These are phyloP conservation scores for Pythium biforme DNA, from an alignment of 352 stramenopile genomes.

Conservation along the genomic window DNA sequence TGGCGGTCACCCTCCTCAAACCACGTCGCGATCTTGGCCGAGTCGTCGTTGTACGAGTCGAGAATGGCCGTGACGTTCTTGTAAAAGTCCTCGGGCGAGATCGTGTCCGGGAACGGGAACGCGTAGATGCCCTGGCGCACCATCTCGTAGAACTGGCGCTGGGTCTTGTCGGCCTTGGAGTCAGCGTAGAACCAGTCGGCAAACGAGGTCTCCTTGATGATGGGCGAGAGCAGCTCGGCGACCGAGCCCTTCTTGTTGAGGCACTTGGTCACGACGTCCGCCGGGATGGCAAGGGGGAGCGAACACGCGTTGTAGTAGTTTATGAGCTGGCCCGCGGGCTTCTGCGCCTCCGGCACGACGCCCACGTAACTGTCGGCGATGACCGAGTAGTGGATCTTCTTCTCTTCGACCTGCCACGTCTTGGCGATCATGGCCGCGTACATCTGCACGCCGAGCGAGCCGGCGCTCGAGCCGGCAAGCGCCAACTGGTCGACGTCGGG, in stretches of 20 bases:
- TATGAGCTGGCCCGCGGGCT: constrained; percentile 46
- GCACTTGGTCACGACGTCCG: constrained; percentile 43
- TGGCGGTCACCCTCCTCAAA: constrained; percentile 50
- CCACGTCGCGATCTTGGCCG: constrained; percentile 42
- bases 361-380: constrained; percentile 66
- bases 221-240: constrained; percentile 46
- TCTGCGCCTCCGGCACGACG: constrained; percentile 42
- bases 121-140: constrained; percentile 45
- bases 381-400: constrained; percentile 56
- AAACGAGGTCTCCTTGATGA: constrained; percentile 45
- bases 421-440: constrained; percentile 46
- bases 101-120: constrained; percentile 55
- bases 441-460: constrained; percentile 48
- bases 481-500: constrained; percentile 57
- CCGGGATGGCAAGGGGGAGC: constrained; percentile 42
- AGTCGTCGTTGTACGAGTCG: constrained; percentile 40
- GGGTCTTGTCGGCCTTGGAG: constrained; percentile 56
- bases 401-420: constrained; percentile 53
- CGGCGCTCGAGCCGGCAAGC: constrained; percentile 55
- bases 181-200: constrained; percentile 67
- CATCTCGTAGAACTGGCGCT: constrained; percentile 70
- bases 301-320: constrained; percentile 62
- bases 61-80: constrained; percentile 38
- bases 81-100: constrained; percentile 58
- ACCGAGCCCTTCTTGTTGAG: constrained; percentile 42